Percentiles rank a stretch among this genome's conserved stretches.
phyloP scores from a whole-genome alignment of 2,329 filamentous ascomycete species.

The Metarhizium album region DNA sequence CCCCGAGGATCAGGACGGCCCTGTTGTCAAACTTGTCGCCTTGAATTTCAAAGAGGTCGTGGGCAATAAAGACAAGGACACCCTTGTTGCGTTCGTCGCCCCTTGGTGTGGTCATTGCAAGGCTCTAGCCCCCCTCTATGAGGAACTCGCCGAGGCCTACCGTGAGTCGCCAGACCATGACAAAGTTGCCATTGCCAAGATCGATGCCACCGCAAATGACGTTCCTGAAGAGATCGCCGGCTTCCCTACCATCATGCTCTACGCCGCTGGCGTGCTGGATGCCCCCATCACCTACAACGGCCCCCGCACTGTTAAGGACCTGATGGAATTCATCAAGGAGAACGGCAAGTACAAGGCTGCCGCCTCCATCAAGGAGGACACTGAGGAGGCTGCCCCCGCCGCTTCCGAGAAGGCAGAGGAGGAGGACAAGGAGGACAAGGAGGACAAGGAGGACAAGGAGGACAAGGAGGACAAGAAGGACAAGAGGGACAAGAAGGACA shows the following conservation, averaged over 20 bases:
- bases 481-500: conserved; percentile 30
- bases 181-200: conserved; percentile 90
- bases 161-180: conserved; percentile 67
- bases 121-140: conserved; percentile 91
- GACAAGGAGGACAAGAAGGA: conserved; percentile 64
- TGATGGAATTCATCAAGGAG: conserved; percentile 86
- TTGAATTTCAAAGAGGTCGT: conserved; percentile 90
- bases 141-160: conserved; percentile 75
- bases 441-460: conserved; percentile 31
- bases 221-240: conserved; percentile 94
- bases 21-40: conserved; percentile 81
- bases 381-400: conserved; percentile 44
- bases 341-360: conserved; percentile 83
- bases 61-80: conserved; percentile 91
- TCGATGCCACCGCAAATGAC: conserved; percentile 92
- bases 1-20: conserved; percentile 83
- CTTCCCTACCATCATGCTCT: conserved; percentile 99
- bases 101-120: conserved; percentile 99
- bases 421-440: conserved; percentile 32
- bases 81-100: conserved; percentile 96
- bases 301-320: conserved; percentile 79
- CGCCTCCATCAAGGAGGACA: conserved; percentile 45
- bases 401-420: conserved; percentile 37
- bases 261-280: conserved; percentile 79
- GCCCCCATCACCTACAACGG: conserved; percentile 79